phyloP scores from a whole-genome alignment of 495 filamentous ascomycete species.

The Lichenothelia convexa region DNA sequence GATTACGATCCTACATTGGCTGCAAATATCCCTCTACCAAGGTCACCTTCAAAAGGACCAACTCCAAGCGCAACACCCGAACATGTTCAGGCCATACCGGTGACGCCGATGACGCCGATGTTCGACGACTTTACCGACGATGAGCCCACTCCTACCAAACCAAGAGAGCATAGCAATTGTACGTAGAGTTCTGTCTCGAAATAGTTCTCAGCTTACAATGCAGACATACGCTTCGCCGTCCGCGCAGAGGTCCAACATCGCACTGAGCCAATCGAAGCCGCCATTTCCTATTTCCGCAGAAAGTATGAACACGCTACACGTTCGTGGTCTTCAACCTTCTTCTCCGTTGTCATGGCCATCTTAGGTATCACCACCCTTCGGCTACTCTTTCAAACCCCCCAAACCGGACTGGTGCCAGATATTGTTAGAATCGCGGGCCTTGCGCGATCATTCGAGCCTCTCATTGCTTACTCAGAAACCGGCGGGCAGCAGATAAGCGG shows the following conservation, averaged over 20 bases:
- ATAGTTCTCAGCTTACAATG: constrained; percentile 14
- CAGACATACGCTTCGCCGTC: constrained; percentile 74
- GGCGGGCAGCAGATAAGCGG: constrained; percentile 68
- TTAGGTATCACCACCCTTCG: constrained; percentile 37
- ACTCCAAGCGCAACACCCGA: constrained; percentile 18
- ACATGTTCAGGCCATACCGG: too few relatives aligned
- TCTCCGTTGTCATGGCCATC: constrained; percentile 33
- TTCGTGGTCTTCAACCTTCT: constrained; percentile 46
- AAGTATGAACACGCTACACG: constrained; percentile 37
- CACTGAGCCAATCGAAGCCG: constrained; percentile 63
- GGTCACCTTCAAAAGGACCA: constrained; percentile 33
- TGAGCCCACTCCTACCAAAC: not conserved
- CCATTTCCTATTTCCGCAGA: constrained; percentile 42
- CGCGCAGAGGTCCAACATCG: constrained; percentile 75
- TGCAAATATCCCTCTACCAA: constrained; percentile 39
- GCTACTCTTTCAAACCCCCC: constrained; percentile 46
- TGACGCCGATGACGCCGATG: constrained; percentile 17
- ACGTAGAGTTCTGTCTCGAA: constrained; percentile 14
- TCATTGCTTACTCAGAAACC: constrained; percentile 84
- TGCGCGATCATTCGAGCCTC: constrained; percentile 72
- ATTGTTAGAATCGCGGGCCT: constrained; percentile 76
- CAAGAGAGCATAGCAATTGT: constrained; percentile 38
- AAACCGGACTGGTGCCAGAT: constrained; percentile 56
- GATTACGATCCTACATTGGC: constrained; percentile 32
- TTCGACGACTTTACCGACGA: too few relatives aligned